A percentile compares a stretch with the other conserved stretches of the same genome.
Conservation (phyloP, 306 rosid species). For the Prosopis cineraria region DNA sequence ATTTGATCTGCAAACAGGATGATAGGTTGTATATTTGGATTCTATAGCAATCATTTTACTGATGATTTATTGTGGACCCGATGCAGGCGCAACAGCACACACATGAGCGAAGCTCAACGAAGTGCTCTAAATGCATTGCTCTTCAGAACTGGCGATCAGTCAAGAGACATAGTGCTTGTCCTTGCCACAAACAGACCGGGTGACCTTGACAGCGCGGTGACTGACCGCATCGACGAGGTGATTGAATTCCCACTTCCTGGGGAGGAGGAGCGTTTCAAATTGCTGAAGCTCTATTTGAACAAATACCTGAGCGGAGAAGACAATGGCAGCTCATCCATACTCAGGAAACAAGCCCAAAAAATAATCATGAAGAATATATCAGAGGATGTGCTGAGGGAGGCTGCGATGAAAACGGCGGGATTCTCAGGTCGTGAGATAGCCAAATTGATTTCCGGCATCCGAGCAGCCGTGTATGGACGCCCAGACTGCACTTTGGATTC, state of each 20-base stretch:
- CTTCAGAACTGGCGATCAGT: slow-evolving; percentile 97
- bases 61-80: slow-evolving; percentile 15
- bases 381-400: slow-evolving; percentile 72
- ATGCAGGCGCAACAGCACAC: slow-evolving; percentile 92
- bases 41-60: slow-evolving; percentile 9
- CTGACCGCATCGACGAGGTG: slow-evolving; percentile 96
- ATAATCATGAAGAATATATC: slow-evolving; percentile 64
- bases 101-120: slow-evolving; percentile 98
- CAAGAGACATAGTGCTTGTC: slow-evolving; percentile 93
- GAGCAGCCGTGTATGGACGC: slow-evolving; percentile 93
- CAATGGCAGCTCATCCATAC: slow-evolving; percentile 44
- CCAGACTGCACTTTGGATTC: slow-evolving; percentile 90
- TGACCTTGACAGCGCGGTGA: slow-evolving; percentile 89
- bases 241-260: slow-evolving; percentile 95
- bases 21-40: not conserved
- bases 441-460: slow-evolving; percentile 91
- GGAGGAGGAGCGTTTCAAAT: slow-evolving; percentile 83
- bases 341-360: slow-evolving; percentile 61
- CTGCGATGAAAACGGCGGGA: slow-evolving; percentile 81
- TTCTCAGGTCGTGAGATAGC: slow-evolving; percentile 99
- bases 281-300: slow-evolving; percentile 79
- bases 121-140: slow-evolving; percentile 98
- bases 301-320: slow-evolving; percentile 68
- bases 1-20: slow-evolving; percentile 12
- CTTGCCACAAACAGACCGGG: slow-evolving; percentile 99